Conservation (phyloP, 2,329 filamentous ascomycete genomes). For the Pseudopyrenochaeta lycopersici region DNA sequence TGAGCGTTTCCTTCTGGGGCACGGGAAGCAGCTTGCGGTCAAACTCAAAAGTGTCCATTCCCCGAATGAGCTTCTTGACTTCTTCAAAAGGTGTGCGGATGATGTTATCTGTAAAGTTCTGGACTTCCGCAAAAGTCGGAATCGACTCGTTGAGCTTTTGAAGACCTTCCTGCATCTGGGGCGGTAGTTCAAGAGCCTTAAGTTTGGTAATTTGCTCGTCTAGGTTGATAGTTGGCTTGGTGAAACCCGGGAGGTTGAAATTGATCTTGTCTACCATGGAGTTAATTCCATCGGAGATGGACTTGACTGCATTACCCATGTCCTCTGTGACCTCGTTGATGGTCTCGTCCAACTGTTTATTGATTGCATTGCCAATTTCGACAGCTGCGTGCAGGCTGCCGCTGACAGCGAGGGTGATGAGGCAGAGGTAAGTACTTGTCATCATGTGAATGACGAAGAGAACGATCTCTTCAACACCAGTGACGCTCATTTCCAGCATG, state of each 20-base stretch:
- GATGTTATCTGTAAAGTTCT: constrained; percentile 79
- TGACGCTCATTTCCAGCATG: constrained; percentile 80
- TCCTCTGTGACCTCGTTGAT: constrained; percentile 67
- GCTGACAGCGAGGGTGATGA: constrained; percentile 83
- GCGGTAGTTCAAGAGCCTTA: constrained; percentile 73
- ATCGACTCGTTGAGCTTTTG: constrained; percentile 78
- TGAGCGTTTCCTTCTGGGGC: constrained; percentile 81
- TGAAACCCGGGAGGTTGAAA: constrained; percentile 52
- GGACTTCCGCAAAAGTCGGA: constrained; percentile 82
- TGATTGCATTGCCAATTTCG: constrained; percentile 67
- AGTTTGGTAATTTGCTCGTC: constrained; percentile 71
- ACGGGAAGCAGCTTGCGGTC: constrained; percentile 81
- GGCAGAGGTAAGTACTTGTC: constrained; percentile 87
- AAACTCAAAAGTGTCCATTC: constrained; percentile 78
- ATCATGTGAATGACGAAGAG: constrained; percentile 93
- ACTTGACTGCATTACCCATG: constrained; percentile 51
- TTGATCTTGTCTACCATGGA: constrained; percentile 52
- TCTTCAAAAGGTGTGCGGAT: constrained; percentile 83
- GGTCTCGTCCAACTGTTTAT: constrained; percentile 68
- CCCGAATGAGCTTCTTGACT: constrained; percentile 76
- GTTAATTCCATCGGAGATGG: constrained; percentile 48
- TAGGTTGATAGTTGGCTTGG: constrained; percentile 70
- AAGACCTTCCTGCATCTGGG: constrained; percentile 73
- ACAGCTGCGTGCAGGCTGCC: constrained; percentile 79
- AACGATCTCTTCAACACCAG: constrained; percentile 84